Conservation (phyloP, 1,284 basidiomycete genomes). For the Ceraceosorus guamensis region DNA sequence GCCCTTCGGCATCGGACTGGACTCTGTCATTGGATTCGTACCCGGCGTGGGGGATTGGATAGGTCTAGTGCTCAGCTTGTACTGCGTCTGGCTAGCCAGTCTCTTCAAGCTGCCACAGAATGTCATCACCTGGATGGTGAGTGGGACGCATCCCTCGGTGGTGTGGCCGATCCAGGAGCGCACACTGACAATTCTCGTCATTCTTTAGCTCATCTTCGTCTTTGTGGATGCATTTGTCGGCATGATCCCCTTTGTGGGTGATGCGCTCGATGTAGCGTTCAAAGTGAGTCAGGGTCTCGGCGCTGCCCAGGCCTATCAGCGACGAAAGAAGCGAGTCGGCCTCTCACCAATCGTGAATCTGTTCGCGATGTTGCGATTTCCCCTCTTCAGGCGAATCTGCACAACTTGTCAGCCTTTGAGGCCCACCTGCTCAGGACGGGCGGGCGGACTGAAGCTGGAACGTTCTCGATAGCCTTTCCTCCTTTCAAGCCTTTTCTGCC, state of each 20-base stretch:
- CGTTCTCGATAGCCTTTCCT: not conserved
- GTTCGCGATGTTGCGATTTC: no score
- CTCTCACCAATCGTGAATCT: no score
- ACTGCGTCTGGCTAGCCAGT: constrained; percentile 36
- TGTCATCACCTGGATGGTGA: constrained; percentile 33
- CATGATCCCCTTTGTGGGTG: constrained; percentile 43
- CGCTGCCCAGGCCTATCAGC: no score
- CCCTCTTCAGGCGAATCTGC: no score
- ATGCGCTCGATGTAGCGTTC: constrained; percentile 43
- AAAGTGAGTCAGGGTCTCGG: constrained; percentile 29
- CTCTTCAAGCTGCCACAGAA: constrained; percentile 36
- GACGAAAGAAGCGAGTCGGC: no score
- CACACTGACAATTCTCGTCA: not conserved
- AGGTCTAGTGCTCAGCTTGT: constrained; percentile 36
- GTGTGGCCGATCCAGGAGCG: not conserved
- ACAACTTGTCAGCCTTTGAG: no score
- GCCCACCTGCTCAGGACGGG: no score
- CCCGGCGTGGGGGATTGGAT: constrained; percentile 41
- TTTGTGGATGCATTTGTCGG: constrained; percentile 38
- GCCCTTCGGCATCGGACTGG: constrained; percentile 32
- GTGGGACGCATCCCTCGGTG: not conserved
- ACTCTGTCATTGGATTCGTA: constrained; percentile 32
- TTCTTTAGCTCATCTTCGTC: constrained; percentile 22
- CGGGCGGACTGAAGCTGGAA: not conserved
- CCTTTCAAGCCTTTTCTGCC: not conserved